Base-by-base conservation (phyloP, 306 rosid genomes). In the Canavalia ensiformis region DNA sequence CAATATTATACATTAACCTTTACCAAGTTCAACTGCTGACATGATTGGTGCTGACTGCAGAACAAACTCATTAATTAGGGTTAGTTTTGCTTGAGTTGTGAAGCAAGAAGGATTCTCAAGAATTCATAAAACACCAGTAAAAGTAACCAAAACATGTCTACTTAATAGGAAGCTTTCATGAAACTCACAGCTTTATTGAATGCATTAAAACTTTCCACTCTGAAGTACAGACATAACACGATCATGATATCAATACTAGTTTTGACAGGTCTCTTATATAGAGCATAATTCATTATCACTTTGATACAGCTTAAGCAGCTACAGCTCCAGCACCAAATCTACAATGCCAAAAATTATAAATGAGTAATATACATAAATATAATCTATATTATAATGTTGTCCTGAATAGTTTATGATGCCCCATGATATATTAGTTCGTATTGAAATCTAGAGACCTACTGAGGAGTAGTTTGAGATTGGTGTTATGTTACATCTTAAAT, bases 321-420 rank as follows among this genome's bases (percentile, higher is more conserved):
- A 86, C 75, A 95, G 91, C 97, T 95, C 99, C 92, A 95, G 87
- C 87, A 95, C 99, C 93, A 91, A 88, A 87, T 95, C 98, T 95
- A 79, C 87, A 84, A 82, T 81, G 67, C 74, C 88, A 86, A 75
- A 72, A 82, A 72, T 72, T 39, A 58, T 70, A 74, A 81, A 62
- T 75, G 42, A 50, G 82, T 75, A 63, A 69, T 69, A 37, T 56
- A 78, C 52, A 74, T 72, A 56, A 46, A 9, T 45, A 76, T 39
- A 55, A 59, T 46, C 25, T 55, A 75, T 2, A 72, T 41, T 56
- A 78, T 25, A 71, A 66, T 29, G 79, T 84, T 51, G 76, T 62
- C 62, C 76, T 30, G 62, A 69, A 67, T 57, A 70, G 47, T 72
- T 47, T 56, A 82, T 44, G 49, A 44, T 82, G 63, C 68, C 69